Percentiles rank a stretch among this genome's conserved stretches.
Evolutionary conservation across 495 filamentous ascomycete genomes (phyloP).

Genomic region (Thermothielavioides terrestris): DNA sequence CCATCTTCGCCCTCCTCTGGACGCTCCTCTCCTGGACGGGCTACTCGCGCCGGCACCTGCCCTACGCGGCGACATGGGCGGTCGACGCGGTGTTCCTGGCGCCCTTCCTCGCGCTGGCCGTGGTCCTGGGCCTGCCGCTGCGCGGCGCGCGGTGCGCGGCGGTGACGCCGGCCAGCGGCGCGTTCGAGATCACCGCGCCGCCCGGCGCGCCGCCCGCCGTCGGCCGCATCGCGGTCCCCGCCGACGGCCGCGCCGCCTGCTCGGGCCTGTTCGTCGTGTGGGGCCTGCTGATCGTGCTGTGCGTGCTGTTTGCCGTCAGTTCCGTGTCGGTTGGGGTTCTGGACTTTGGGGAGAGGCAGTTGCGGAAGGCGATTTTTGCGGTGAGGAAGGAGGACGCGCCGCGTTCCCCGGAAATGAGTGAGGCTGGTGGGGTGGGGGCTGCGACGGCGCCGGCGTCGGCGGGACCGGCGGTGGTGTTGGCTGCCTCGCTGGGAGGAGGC

Average conservation of each 20-base stretch:
- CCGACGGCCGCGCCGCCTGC: conserved; percentile 5
- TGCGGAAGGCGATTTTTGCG: background rate
- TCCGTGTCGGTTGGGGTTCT: conserved; percentile 4
- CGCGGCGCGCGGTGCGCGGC: background rate
- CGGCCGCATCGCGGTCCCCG: background rate
- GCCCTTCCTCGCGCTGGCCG: conserved; percentile 60
- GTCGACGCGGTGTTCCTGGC: conserved; percentile 60
- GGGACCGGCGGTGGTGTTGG: no score
- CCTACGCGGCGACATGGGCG: conserved; percentile 56
- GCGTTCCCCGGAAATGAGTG: background rate
- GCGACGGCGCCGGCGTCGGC: background rate
- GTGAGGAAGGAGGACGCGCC: background rate
- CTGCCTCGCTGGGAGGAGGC: no score
- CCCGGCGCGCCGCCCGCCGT: background rate
- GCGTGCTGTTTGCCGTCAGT: conserved; percentile 5
- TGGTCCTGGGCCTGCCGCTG: conserved; percentile 67
- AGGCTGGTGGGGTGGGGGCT: background rate
- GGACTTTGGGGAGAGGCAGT: conserved; percentile 1
- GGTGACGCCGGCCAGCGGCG: background rate
- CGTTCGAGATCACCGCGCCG: background rate
- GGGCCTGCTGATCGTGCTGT: conserved; percentile 7
- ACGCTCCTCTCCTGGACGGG: conserved; percentile 65
- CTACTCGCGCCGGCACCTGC: conserved; percentile 65
- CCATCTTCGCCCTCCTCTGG: conserved; percentile 69
- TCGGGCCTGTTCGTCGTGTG: conserved; percentile 8